phyloP scores from a whole-genome alignment of 768 basidiomycete genomes.

The Pisolithus sp. region DNA sequence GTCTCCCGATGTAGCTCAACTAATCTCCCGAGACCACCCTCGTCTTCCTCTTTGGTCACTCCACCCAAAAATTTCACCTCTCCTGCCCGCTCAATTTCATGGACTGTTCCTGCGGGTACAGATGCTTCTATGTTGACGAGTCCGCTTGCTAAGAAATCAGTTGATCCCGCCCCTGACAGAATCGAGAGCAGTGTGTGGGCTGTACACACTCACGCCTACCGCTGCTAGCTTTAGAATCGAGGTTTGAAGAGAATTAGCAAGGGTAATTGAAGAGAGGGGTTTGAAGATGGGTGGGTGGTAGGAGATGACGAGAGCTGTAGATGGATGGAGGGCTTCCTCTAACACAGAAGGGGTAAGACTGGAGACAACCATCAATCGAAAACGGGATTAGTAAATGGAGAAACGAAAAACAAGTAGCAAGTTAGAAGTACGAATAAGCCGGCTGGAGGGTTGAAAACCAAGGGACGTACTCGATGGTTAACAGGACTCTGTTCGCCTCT shows the following conservation, averaged over 20 bases:
- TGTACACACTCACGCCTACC: constrained; percentile 78
- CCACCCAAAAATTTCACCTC: constrained; percentile 23
- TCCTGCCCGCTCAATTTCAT: constrained; percentile 4
- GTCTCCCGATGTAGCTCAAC: constrained; percentile 56
- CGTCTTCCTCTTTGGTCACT: constrained; percentile 34
- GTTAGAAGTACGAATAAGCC: background rate
- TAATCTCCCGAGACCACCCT: constrained; percentile 64
- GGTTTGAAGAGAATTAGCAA: constrained; percentile 70
- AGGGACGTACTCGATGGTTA: constrained; percentile 62
- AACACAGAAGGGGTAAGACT: constrained; percentile 73
- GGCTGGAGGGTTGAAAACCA: background rate
- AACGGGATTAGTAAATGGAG: no score
- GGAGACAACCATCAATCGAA: constrained; percentile 17
- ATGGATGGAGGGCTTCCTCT: constrained; percentile 56
- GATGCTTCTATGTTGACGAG: constrained; percentile 32
- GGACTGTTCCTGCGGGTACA: background rate
- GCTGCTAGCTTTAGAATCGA: constrained; percentile 77
- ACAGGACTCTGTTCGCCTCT: constrained; percentile 44
- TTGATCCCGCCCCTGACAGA: constrained; percentile 81
- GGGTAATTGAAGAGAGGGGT: constrained; percentile 67
- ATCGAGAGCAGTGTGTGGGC: constrained; percentile 87
- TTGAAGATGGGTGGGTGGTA: constrained; percentile 87
- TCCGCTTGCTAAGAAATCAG: constrained; percentile 75
- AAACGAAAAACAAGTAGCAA: no score
- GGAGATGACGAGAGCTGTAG: constrained; percentile 63